Conservation (phyloP, 768 basidiomycete species). For the Suillus discolor region DNA sequence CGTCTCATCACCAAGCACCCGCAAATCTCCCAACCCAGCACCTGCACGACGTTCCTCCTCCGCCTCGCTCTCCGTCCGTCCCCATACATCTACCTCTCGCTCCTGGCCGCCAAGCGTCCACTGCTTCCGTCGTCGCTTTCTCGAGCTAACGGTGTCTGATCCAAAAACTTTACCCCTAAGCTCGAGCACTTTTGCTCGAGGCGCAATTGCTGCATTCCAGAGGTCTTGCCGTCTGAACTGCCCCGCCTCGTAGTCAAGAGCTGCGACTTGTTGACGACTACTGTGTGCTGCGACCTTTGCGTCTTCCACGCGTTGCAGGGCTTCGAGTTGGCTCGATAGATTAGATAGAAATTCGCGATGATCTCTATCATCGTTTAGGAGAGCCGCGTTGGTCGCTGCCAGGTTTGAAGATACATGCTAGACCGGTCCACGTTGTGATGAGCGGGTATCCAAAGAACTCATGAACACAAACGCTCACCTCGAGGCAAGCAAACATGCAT, state of each 20-base stretch:
- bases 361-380: constrained; percentile 60
- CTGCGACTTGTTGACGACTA: constrained; percentile 51
- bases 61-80: constrained; percentile 75
- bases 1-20: constrained; percentile 29
- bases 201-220: constrained; percentile 64
- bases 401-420: constrained; percentile 57
- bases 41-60: constrained; percentile 60
- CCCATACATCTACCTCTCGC: constrained; percentile 64
- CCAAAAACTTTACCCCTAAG: constrained; percentile 73
- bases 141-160: constrained; percentile 49
- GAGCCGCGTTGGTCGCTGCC: constrained; percentile 52
- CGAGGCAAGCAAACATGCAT: constrained; percentile 62
- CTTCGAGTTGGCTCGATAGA: constrained; percentile 48
- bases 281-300: constrained; percentile 53
- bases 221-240: constrained; percentile 68
- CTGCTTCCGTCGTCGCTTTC: constrained; percentile 64
- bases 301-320: constrained; percentile 53
- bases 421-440: constrained; percentile 7
- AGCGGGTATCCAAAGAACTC: constrained; percentile 7
- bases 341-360: constrained; percentile 50
- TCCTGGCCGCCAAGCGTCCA: constrained; percentile 68
- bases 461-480: constrained; percentile 37
- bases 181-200: constrained; percentile 63
- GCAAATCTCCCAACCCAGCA: constrained; percentile 18
- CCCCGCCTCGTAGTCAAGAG: constrained; percentile 70